These are phyloP conservation scores for Austroboletus niveus DNA, from an alignment of 1,284 basidiomycete genomes.

Conservation along the genomic window DNA sequence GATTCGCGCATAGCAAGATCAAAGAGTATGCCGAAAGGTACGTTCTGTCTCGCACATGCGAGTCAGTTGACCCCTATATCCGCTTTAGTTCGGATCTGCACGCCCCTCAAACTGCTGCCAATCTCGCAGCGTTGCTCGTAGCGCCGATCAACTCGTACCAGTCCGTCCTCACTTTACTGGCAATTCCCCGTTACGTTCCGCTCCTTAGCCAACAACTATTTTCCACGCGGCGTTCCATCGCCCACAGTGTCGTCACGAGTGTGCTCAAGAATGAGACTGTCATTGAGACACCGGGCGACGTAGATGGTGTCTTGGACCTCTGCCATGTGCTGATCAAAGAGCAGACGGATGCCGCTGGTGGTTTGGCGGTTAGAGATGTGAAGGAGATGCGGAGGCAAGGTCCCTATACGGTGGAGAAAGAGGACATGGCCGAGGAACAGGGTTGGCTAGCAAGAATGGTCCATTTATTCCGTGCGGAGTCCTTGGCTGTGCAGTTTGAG, in stretches of 20 bases:
- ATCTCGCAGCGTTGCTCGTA: conserved; percentile 85
- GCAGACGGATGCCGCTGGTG: conserved; percentile 66
- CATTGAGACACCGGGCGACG: conserved; percentile 88
- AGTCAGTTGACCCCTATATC: background rate
- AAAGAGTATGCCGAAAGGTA: conserved; percentile 80
- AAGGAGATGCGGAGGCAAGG: conserved; percentile 58
- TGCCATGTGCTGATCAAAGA: conserved; percentile 91
- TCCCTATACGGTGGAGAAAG: conserved; percentile 62
- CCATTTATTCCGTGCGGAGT: conserved; percentile 86
- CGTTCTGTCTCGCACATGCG: conserved; percentile 14
- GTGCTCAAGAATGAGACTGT: conserved; percentile 94
- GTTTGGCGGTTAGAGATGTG: conserved; percentile 32
- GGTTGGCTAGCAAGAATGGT: conserved; percentile 97
- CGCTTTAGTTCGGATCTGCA: conserved; percentile 77
- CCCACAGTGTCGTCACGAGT: conserved; percentile 88
- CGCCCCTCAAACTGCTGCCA: conserved; percentile 79
- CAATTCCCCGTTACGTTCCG: conserved; percentile 83
- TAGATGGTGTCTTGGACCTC: conserved; percentile 86
- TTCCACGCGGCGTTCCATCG: conserved; percentile 84
- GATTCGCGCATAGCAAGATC: conserved; percentile 83
- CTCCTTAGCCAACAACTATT: conserved; percentile 84
- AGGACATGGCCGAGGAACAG: conserved; percentile 94
- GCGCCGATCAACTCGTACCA: conserved; percentile 94
- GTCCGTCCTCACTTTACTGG: conserved; percentile 90
- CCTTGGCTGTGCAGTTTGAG: conserved; percentile 83